Percentiles rank a stretch among this genome's conserved stretches.
These are phyloP conservation scores for Ustilago nuda DNA, from an alignment of 1,284 basidiomycete genomes.

Conservation along the genomic window DNA sequence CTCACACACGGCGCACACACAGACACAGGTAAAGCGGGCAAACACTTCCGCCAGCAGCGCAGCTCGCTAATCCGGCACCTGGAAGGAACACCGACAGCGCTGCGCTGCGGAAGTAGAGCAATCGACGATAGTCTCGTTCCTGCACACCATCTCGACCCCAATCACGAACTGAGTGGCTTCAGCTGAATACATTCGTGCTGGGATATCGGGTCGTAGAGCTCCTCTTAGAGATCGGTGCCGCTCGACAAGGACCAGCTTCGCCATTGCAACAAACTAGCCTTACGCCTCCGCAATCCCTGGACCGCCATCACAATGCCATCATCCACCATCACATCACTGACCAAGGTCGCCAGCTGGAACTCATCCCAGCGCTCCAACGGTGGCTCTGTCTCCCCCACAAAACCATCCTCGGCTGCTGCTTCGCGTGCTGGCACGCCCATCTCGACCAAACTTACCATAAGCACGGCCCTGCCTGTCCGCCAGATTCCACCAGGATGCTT, in stretches of 20 bases:
- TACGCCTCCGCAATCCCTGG: no score
- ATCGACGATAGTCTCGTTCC: not conserved
- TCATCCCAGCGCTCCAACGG: conserved; percentile 36
- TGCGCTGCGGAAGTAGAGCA: not conserved
- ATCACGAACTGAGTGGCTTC: not conserved
- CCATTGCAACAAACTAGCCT: not conserved
- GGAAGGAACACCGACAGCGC: not conserved
- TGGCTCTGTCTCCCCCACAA: conserved; percentile 38
- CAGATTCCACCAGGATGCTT: conserved; percentile 43
- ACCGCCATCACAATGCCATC: conserved; percentile 20
- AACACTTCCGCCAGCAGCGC: not conserved
- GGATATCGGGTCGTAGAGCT: not conserved
- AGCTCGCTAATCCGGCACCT: not conserved
- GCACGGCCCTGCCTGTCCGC: conserved; percentile 8
- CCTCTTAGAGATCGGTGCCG: no score
- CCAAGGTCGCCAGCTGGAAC: conserved; percentile 24
- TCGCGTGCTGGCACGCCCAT: conserved; percentile 41
- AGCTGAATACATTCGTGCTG: not conserved
- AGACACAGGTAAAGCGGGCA: not conserved
- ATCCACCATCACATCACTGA: conserved; percentile 27
- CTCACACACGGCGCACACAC: not conserved
- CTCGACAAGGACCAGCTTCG: no score
- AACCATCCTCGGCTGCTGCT: conserved; percentile 30
- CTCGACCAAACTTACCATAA: conserved; percentile 2
- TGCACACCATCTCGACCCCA: not conserved